A percentile compares a stretch with the other conserved stretches of the same genome.
Conservation (phyloP, 805 yeast species). For the Metschnikowia baotianmanensis region DNA sequence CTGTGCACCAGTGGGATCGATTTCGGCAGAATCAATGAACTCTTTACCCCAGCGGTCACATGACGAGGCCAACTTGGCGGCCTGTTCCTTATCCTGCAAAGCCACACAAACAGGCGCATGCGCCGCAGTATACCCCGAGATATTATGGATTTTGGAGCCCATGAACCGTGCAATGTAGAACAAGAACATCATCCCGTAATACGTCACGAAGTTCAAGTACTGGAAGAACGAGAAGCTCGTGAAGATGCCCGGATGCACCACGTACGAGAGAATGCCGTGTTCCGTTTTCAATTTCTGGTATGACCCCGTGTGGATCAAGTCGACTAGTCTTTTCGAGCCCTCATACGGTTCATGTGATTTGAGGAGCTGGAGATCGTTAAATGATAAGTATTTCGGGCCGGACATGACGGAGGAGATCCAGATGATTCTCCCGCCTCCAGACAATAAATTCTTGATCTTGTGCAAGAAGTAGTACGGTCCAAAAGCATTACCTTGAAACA, state of each 20-base stretch:
- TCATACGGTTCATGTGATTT: conserved; percentile 72
- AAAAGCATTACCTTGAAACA: conserved; percentile 94
- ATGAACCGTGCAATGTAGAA: conserved; percentile 78
- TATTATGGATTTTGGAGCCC: conserved; percentile 89
- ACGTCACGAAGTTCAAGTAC: conserved; percentile 74
- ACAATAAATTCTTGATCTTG: conserved; percentile 56
- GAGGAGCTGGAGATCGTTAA: conserved; percentile 71
- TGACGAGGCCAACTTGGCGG: conserved; percentile 67
- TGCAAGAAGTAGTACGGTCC: conserved; percentile 88
- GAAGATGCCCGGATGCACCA: conserved; percentile 94
- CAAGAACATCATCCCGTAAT: conserved; percentile 78
- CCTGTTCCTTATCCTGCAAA: conserved; percentile 50
- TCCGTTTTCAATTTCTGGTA: conserved; percentile 47
- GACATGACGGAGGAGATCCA: conserved; percentile 91
- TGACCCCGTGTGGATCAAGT: conserved; percentile 74
- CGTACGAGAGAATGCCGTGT: conserved; percentile 64
- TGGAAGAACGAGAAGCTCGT: conserved; percentile 76
- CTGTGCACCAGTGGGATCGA: conserved; percentile 62
- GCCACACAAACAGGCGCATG: conserved; percentile 68
- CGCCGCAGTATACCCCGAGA: conserved; percentile 86
- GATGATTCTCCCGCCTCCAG: conserved; percentile 61
- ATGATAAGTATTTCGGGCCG: conserved; percentile 66
- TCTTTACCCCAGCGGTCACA: conserved; percentile 63
- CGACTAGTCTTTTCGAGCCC: conserved; percentile 86
- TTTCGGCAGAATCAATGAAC: conserved; percentile 51